Conservation (phyloP, 495 filamentous ascomycete genomes). For the Cercophora samala region DNA sequence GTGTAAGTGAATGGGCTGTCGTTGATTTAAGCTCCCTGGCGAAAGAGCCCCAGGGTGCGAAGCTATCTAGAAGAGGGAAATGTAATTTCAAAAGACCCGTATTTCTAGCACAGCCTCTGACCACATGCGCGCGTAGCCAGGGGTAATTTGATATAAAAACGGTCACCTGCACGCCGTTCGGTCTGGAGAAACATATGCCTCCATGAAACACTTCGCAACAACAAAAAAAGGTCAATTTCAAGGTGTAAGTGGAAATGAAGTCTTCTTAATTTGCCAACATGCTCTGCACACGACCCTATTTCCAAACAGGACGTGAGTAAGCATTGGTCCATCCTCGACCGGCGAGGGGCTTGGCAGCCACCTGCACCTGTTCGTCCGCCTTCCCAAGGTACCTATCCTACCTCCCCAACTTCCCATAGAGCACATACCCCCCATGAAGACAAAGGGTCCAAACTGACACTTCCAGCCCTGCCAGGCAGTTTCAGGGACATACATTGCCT, state of each 20-base stretch:
- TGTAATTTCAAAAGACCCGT: not conserved
- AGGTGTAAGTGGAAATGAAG: not conserved
- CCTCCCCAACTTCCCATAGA: not conserved
- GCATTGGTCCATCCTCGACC: not conserved
- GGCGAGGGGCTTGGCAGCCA: not conserved
- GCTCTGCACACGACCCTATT: not conserved
- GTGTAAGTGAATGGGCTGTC: not conserved
- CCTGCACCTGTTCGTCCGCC: not conserved
- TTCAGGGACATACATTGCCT: not conserved
- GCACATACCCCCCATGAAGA: not conserved
- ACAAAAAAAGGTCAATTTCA: not conserved
- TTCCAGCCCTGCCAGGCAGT: not conserved
- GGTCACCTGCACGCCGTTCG: not conserved
- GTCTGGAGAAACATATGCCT: not conserved
- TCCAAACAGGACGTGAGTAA: not conserved
- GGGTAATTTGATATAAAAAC: not conserved
- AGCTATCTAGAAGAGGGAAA: not conserved
- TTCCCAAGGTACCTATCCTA: not conserved
- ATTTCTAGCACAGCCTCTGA: not conserved
- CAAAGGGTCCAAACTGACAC: not conserved
- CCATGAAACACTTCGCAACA: not conserved
- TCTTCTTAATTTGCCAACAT: not conserved
- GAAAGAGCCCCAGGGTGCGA: not conserved
- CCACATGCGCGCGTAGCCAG: not conserved
- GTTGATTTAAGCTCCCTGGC: not conserved